Evolutionary conservation across 192 early-diverging fungal genomes (phyloP).

Genomic region (Phlyctochytrium planicorne): DNA sequence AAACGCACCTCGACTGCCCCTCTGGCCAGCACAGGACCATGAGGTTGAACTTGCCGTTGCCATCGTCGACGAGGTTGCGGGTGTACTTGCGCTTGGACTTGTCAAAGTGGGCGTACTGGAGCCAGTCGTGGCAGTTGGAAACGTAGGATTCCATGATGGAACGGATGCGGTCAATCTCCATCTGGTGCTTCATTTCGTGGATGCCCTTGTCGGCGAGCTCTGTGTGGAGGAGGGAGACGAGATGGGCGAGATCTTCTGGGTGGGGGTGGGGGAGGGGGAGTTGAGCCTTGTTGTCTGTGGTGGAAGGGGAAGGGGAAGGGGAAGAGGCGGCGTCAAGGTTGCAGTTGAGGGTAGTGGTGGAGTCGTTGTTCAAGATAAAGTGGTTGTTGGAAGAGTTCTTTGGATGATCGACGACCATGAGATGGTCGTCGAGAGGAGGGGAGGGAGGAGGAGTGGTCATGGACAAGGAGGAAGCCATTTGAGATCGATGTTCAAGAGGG

Average conservation of each 20-base stretch:
- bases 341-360: too few species aligned
- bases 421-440: too few species aligned
- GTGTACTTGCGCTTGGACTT: constrained; percentile 67
- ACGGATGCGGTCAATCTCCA: constrained; percentile 54
- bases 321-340: too few species aligned
- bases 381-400: too few species aligned
- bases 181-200: constrained; percentile 40
- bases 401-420: too few species aligned
- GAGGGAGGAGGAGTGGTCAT: too few species aligned
- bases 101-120: constrained; percentile 73
- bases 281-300: too few species aligned
- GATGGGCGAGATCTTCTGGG: constrained; percentile 50
- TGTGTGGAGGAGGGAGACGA: constrained; percentile 46
- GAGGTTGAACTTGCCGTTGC: constrained; percentile 90
- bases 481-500: too few species aligned
- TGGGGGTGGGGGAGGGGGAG: too few species aligned
- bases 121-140: constrained; percentile 72
- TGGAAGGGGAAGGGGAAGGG: too few species aligned
- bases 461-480: too few species aligned
- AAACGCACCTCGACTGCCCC: constrained; percentile 50
- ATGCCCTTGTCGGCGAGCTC: constrained; percentile 62
- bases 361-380: too few species aligned
- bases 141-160: constrained; percentile 67
- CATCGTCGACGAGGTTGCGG: constrained; percentile 84
- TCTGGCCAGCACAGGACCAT: constrained; percentile 86